A percentile compares a stretch with the other conserved stretches of the same genome.
These are phyloP conservation scores for Chalciporus piperatus DNA, from an alignment of 768 basidiomycete genomes.

Conservation along the genomic window DNA sequence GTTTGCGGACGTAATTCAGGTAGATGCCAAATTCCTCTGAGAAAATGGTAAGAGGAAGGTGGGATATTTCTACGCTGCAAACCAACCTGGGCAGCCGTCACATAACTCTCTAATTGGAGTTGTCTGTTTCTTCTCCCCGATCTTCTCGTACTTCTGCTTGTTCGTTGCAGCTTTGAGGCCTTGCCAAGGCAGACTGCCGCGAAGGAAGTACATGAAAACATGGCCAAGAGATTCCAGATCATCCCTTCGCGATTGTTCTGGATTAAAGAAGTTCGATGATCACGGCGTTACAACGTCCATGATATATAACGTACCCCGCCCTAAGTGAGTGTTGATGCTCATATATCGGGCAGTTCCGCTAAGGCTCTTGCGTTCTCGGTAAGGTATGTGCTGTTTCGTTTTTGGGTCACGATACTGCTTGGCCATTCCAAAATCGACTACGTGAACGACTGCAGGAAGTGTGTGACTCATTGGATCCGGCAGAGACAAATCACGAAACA, in stretches of 20 bases:
- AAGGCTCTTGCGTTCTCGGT: constrained; percentile 95
- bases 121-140: constrained; percentile 99
- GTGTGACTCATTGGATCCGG: background rate
- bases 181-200: constrained; percentile 98
- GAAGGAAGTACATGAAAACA: constrained; percentile 99
- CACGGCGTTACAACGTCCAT: background rate
- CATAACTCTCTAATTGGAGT: constrained; percentile 97
- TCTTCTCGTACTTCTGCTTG: constrained; percentile 99
- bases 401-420: constrained; percentile 99
- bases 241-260: constrained; percentile 91
- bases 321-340: constrained; percentile 99
- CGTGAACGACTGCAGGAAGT: constrained; percentile 65
- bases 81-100: constrained; percentile 89
- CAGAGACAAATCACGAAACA: constrained; percentile 4
- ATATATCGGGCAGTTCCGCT: constrained; percentile 98
- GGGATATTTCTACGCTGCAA: background rate
- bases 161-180: constrained; percentile 99
- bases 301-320: constrained; percentile 63
- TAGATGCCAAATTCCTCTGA: constrained; percentile 98
- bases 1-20: constrained; percentile 97
- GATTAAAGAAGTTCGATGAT: constrained; percentile 3
- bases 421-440: constrained; percentile 99
- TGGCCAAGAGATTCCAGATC: constrained; percentile 99
- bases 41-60: constrained; percentile 4
- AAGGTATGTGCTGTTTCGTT: constrained; percentile 99